Evolutionary conservation across 2,329 filamentous ascomycete genomes (phyloP).

Genomic region (Microascus cirrosus): DNA sequence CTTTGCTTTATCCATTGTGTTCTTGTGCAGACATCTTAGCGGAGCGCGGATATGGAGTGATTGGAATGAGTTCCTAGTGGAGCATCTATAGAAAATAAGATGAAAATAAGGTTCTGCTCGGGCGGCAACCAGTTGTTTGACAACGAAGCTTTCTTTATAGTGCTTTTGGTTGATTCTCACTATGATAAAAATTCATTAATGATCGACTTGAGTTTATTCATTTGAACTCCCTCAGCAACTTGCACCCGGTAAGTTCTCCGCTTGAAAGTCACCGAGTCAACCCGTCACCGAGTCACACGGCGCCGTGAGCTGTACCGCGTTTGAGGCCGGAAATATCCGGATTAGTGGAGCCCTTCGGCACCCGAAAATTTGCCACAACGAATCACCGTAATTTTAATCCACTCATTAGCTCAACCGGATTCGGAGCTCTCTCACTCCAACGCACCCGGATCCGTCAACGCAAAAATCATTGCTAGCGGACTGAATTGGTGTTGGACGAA

Average conservation of each 20-base stretch:
- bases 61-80: neutral
- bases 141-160: neutral
- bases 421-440: neutral
- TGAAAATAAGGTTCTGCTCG: neutral
- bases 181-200: no score
- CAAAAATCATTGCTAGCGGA: neutral
- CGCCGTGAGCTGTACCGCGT: neutral
- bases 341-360: neutral
- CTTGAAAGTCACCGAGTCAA: neutral
- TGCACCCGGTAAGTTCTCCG: neutral
- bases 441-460: neutral
- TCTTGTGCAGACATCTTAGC: neutral
- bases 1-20: neutral
- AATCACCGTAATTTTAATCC: slow-evolving; percentile 1
- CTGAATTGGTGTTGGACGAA: neutral
- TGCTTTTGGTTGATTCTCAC: neutral
- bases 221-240: no score
- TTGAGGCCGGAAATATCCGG: slow-evolving; percentile 2
- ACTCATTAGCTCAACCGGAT: neutral
- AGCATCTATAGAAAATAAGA: neutral
- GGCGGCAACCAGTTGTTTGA: neutral
- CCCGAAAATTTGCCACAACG: slow-evolving; percentile 3
- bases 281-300: neutral
- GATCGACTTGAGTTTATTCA: no score
- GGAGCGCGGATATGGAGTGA: neutral